Percentiles rank a stretch among this genome's conserved stretches.
Evolutionary conservation across 2,329 filamentous ascomycete genomes (phyloP).

Genomic region (Lachnellula cervina): DNA sequence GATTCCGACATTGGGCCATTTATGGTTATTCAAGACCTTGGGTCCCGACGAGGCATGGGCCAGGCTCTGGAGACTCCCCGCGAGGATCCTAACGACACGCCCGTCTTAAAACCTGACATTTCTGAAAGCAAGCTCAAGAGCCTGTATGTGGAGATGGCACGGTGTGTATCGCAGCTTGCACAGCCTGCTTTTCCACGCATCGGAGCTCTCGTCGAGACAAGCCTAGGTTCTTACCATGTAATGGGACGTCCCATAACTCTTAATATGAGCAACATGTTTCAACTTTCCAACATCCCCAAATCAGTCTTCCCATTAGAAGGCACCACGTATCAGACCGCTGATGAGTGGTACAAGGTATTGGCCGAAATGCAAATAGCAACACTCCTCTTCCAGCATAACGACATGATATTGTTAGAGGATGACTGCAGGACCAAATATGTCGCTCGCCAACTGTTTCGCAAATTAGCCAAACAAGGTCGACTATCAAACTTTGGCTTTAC

Average conservation of each 20-base stretch:
- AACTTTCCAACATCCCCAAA: constrained; percentile 4
- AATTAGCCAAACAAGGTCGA: constrained; percentile 23
- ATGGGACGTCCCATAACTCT: constrained; percentile 8
- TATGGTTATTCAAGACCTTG: neutral
- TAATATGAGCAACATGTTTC: constrained; percentile 14
- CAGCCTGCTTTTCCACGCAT: constrained; percentile 7
- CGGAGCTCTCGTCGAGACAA: constrained; percentile 9
- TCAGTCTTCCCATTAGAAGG: constrained; percentile 1
- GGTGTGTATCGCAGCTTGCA: constrained; percentile 6
- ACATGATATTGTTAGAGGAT: constrained; percentile 32
- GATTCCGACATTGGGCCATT: constrained; percentile 1
- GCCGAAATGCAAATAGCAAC: constrained; percentile 35
- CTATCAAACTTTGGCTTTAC: constrained; percentile 9
- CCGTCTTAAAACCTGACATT: constrained; percentile 4
- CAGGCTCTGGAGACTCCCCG: constrained; percentile 18
- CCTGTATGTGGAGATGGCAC: constrained; percentile 7
- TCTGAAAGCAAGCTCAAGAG: neutral
- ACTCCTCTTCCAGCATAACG: constrained; percentile 37
- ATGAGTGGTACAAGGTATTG: constrained; percentile 9
- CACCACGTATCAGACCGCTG: constrained; percentile 6
- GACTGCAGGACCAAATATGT: constrained; percentile 40
- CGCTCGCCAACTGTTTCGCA: constrained; percentile 37
- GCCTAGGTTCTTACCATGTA: constrained; percentile 1
- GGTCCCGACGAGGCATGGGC: constrained; percentile 17
- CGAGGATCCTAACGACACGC: constrained; percentile 17